Percentiles rank a stretch among this genome's conserved stretches.
Evolutionary conservation across 1,284 basidiomycete species (phyloP).

Genomic region (Ustilago bromivora): DNA sequence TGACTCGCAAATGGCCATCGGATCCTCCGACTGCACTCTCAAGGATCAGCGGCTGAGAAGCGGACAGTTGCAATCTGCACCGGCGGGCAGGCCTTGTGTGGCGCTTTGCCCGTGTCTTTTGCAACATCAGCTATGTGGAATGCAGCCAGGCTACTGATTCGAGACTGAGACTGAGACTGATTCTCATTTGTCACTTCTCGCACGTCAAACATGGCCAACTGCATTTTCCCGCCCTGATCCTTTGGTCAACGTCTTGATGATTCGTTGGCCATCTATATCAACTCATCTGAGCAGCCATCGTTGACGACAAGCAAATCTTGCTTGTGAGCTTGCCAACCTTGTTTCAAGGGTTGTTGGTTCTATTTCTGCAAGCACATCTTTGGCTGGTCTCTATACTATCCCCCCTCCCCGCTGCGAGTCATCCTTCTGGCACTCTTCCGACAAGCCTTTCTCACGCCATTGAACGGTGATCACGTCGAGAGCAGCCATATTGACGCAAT

Average conservation of each 20-base stretch:
- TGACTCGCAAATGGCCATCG: not conserved
- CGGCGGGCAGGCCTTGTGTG: not conserved
- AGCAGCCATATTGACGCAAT: not conserved
- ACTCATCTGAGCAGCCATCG: not conserved
- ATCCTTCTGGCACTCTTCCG: not conserved
- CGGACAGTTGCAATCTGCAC: not conserved
- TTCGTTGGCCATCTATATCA: too few relatives aligned
- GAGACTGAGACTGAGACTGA: not conserved
- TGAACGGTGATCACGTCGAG: not conserved
- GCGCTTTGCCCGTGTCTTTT: conserved; percentile 15
- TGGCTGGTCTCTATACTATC: not conserved
- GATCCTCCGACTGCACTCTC: not conserved
- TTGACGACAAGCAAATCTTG: not conserved
- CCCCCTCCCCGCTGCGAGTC: not conserved
- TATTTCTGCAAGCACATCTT: not conserved
- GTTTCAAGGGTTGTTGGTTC: not conserved
- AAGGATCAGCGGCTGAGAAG: not conserved
- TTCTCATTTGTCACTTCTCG: not conserved
- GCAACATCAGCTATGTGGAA: conserved; percentile 25
- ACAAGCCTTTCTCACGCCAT: conserved; percentile 6
- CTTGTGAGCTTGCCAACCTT: not conserved
- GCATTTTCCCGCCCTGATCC: not conserved
- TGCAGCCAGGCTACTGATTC: conserved; percentile 6
- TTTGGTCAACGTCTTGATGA: not conserved
- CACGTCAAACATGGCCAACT: conserved; percentile 14